These are phyloP conservation scores for Hyphodiscus hymeniophilus DNA, from an alignment of 495 filamentous ascomycete genomes.

Conservation along the genomic window DNA sequence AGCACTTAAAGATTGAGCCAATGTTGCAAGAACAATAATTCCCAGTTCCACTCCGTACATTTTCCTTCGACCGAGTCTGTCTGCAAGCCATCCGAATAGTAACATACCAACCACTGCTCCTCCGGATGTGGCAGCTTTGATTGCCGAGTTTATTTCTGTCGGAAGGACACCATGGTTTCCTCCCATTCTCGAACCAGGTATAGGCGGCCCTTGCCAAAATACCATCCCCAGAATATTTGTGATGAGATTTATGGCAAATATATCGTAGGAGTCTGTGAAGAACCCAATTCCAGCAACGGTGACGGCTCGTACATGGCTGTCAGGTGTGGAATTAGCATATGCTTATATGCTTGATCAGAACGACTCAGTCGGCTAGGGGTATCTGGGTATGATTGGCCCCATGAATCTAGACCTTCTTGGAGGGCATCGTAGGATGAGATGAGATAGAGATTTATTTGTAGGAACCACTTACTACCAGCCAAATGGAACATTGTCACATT, in stretches of 20 bases:
- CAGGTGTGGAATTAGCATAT: not conserved
- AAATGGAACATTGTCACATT: conserved; percentile 62
- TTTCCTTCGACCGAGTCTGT: conserved; percentile 59
- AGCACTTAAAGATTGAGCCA: conserved; percentile 53
- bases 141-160: conserved; percentile 51
- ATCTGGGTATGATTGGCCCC: too few relatives aligned
- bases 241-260: conserved; percentile 72
- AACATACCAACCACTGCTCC: conserved; percentile 70
- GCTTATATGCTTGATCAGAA: not conserved
- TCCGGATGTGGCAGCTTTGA: conserved; percentile 67
- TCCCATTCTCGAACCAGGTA: not conserved
- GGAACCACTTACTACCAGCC: conserved; percentile 65
- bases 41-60: conserved; percentile 76
- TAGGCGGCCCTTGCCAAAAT: conserved; percentile 24
- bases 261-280: conserved; percentile 72
- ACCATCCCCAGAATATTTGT: conserved; percentile 62
- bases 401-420: too few relatives aligned
- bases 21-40: conserved; percentile 61
- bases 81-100: conserved; percentile 59
- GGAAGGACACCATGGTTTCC: conserved; percentile 44
- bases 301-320: conserved; percentile 66
- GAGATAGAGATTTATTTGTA: conserved; percentile 52
- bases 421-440: not conserved
- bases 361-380: not conserved
- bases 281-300: conserved; percentile 75